phyloP scores from a whole-genome alignment of 345 rosid genomes.

The Microthlaspi erraticum region DNA sequence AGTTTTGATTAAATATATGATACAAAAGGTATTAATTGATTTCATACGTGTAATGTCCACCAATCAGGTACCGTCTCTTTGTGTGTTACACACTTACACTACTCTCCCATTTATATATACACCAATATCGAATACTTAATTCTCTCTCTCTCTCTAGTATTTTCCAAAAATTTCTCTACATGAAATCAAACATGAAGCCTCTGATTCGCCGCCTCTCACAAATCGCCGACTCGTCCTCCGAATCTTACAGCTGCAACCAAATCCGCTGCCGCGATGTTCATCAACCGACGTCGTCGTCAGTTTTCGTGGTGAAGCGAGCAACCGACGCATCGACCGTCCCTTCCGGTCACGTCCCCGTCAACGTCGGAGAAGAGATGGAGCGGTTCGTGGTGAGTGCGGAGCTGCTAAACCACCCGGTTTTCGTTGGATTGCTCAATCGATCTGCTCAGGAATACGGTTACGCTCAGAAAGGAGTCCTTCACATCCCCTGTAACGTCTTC shows the following conservation, averaged over 20 bases:
- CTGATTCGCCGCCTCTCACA: conserved; percentile 77
- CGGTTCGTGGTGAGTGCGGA: conserved; percentile 82
- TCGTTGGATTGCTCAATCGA: conserved; percentile 64
- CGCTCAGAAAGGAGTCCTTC: conserved; percentile 89
- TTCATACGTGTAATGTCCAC: not conserved
- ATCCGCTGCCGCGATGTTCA: conserved; percentile 30
- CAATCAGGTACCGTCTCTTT: not conserved
- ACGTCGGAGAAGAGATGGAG: conserved; percentile 96
- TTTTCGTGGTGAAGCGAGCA: conserved; percentile 29
- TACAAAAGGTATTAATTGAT: not conserved
- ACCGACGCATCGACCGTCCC: conserved; percentile 52
- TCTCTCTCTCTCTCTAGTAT: conserved; percentile 5
- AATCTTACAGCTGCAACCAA: conserved; percentile 52
- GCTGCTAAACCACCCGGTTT: conserved; percentile 78
- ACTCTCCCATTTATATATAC: not conserved
- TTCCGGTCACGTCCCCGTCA: conserved; percentile 81
- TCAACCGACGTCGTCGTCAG: conserved; percentile 11
- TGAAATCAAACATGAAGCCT: conserved; percentile 62
- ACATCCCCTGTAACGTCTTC: conserved; percentile 83
- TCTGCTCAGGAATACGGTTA: conserved; percentile 95
- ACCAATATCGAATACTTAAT: not conserved
- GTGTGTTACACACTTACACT: no score
- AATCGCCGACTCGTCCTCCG: conserved; percentile 75
- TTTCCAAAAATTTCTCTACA: not conserved
- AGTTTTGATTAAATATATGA: not conserved